These are phyloP conservation scores for Brassica hybrid DNA, from an alignment of 441 rosid species.

Conservation along the genomic window DNA sequence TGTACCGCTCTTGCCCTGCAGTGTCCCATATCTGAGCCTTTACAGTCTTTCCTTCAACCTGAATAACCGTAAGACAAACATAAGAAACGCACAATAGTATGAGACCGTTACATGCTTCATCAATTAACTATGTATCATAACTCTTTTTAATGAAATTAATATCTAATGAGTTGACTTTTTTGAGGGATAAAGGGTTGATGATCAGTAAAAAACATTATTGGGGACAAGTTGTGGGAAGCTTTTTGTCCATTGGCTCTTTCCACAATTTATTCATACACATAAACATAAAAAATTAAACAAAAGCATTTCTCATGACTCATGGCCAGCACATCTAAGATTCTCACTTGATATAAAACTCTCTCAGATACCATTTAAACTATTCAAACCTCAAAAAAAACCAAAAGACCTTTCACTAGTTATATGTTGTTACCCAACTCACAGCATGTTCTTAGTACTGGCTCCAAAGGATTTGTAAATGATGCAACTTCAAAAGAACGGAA, in stretches of 20 bases:
- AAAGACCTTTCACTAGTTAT: no score
- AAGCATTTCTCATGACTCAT: not conserved
- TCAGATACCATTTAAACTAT: no score
- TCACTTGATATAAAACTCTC: no score
- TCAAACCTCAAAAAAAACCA: no score
- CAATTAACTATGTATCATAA: not conserved
- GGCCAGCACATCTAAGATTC: no score
- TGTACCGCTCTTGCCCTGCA: slow-evolving; percentile 76
- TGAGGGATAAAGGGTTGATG: no score
- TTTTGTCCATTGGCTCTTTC: not conserved
- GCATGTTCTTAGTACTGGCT: no score
- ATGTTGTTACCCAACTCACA: no score
- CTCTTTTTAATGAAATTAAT: not conserved
- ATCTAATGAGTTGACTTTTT: not conserved
- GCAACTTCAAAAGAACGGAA: no score
- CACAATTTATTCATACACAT: not conserved
- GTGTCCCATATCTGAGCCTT: slow-evolving; percentile 85
- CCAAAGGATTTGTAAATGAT: no score
- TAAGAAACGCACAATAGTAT: not conserved
- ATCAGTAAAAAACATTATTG: not conserved
- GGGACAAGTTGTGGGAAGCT: not conserved
- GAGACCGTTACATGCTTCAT: no score
- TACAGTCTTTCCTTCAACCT: slow-evolving; percentile 80
- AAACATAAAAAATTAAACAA: not conserved
- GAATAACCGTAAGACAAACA: slow-evolving; percentile 21